A percentile compares a stretch with the other conserved stretches of the same genome.
Conservation (phyloP, 2,329 filamentous ascomycete genomes). For the Monilinia fructicola region DNA sequence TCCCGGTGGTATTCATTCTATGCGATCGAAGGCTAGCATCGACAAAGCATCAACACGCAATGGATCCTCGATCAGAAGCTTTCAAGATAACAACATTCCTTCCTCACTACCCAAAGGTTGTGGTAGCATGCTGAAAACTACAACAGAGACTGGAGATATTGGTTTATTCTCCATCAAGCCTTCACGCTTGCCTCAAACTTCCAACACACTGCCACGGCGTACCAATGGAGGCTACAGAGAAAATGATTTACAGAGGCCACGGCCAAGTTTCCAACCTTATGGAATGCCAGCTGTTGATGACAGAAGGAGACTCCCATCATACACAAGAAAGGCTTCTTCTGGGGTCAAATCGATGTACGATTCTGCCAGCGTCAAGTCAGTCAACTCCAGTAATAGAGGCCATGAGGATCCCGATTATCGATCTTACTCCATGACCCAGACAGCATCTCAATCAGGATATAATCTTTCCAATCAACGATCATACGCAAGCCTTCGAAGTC, state of each 20-base stretch:
- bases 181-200: conserved; percentile 36
- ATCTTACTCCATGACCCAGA: conserved; percentile 55
- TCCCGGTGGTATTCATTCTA: conserved; percentile 18
- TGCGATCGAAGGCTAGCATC: conserved; percentile 28
- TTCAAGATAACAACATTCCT: conserved; percentile 43
- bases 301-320: conserved; percentile 48
- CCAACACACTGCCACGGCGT: conserved; percentile 33
- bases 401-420: conserved; percentile 48
- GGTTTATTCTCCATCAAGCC: conserved; percentile 58
- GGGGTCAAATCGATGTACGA: conserved; percentile 58
- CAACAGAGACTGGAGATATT: conserved; percentile 65
- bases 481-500: conserved; percentile 50
- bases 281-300: conserved; percentile 44
- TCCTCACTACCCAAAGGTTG: conserved; percentile 52
- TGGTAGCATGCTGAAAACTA: conserved; percentile 65
- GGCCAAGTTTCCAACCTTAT: conserved; percentile 32
- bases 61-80: conserved; percentile 47
- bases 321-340: conserved; percentile 49
- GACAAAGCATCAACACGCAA: conserved; percentile 26
- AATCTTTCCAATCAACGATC: conserved; percentile 51
- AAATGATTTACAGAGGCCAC: conserved; percentile 28
- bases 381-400: conserved; percentile 40
- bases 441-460: conserved; percentile 41
- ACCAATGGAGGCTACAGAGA: conserved; percentile 27
- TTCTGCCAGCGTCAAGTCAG: conserved; percentile 50